These are phyloP conservation scores for Carex scoparia DNA, from an alignment of 176 grass and related monocot genomes.

Conservation along the genomic window DNA sequence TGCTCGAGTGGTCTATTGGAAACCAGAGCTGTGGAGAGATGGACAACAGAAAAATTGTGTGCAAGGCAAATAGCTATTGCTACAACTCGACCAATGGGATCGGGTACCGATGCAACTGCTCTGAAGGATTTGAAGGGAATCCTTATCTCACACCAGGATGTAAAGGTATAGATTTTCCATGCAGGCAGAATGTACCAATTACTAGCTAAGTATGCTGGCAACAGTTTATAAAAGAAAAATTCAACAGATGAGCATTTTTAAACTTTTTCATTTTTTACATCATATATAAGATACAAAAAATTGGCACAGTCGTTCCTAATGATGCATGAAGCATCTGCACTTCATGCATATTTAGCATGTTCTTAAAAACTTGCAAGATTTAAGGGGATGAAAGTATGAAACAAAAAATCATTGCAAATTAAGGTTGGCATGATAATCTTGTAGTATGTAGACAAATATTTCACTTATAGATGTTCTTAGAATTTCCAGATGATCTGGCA, in stretches of 20 bases:
- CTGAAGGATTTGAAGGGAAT: conserved; percentile 35
- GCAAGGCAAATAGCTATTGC: conserved; percentile 30
- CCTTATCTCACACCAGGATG: conserved; percentile 31
- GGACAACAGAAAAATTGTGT: neutral
- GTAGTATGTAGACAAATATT: neutral
- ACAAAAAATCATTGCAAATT: neutral
- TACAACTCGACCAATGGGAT: conserved; percentile 32
- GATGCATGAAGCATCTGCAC: neutral
- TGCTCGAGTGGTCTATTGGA: conserved; percentile 56
- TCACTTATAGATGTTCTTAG: neutral
- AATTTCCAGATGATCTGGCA: neutral
- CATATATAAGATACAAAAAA: neutral
- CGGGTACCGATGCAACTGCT: conserved; percentile 61
- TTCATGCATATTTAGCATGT: neutral
- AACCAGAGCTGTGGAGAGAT: conserved; percentile 31
- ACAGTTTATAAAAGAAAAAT: neutral
- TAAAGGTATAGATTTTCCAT: neutral
- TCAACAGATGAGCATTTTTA: neutral
- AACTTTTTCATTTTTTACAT: neutral
- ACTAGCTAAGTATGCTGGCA: neutral
- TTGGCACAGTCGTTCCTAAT: neutral
- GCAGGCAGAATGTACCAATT: too few species aligned
- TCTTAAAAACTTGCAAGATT: neutral
- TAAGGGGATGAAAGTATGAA: neutral
- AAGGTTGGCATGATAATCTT: neutral